These are phyloP conservation scores for Trichocladium antarcticum DNA, from an alignment of 495 filamentous ascomycete genomes.

Conservation along the genomic window DNA sequence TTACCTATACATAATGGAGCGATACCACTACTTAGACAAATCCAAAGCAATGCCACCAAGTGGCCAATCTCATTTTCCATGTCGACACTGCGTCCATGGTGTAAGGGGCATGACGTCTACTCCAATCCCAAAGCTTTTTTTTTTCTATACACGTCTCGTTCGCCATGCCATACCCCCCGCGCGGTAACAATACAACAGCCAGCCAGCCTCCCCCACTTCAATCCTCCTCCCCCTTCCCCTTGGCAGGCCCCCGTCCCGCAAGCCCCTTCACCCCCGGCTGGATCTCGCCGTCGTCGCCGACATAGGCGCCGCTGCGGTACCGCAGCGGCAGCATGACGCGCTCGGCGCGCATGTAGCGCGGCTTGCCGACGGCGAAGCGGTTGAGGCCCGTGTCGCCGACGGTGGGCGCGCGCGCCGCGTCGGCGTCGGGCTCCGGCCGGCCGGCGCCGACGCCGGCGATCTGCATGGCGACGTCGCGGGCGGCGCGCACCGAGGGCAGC, in stretches of 20 bases:
- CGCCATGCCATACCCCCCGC: no score
- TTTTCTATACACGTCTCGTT: no score
- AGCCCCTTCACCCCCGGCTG: no score
- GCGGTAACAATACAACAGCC: no score
- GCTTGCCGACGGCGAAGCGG: slow-evolving; percentile 12
- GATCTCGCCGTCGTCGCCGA: not conserved
- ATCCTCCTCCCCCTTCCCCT: not conserved
- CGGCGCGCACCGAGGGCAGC: slow-evolving; percentile 30
- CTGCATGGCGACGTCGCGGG: slow-evolving; percentile 25
- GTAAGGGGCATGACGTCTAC: no score
- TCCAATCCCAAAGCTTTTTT: no score
- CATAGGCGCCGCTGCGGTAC: slow-evolving; percentile 1
- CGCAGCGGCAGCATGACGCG: not conserved
- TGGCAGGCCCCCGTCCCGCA: not conserved
- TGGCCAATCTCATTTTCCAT: not conserved
- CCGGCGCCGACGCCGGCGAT: slow-evolving; percentile 8
- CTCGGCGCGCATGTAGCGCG: not conserved
- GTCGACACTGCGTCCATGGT: no score
- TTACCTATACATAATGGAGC: not conserved
- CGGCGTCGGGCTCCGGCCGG: not conserved
- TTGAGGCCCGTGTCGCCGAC: slow-evolving; percentile 31
- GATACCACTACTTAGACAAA: not conserved
- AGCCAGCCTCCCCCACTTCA: not conserved
- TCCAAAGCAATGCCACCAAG: no score
- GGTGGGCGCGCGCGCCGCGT: not conserved